Evolutionary conservation across 2,329 filamentous ascomycete genomes (phyloP).

Genomic region (Aureobasidium melanogenum): DNA sequence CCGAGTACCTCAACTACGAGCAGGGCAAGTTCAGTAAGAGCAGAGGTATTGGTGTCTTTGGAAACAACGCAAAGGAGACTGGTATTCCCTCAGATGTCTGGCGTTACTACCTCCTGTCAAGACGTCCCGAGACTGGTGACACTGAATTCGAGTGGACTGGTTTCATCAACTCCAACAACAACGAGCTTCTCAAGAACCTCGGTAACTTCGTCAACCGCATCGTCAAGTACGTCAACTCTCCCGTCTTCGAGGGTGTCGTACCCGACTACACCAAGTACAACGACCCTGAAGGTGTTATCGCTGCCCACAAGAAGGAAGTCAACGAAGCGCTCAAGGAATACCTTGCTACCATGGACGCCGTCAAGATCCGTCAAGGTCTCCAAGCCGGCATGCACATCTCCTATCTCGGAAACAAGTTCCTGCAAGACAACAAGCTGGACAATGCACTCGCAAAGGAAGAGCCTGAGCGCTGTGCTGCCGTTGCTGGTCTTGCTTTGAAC

Average conservation of each 20-base stretch:
- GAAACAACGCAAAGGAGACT: slow-evolving; percentile 79
- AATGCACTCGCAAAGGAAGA: slow-evolving; percentile 52
- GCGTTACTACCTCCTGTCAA: slow-evolving; percentile 82
- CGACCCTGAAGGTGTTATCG: slow-evolving; percentile 19
- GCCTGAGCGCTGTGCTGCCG: slow-evolving; percentile 50
- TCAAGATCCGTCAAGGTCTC: slow-evolving; percentile 61
- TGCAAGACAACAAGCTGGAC: slow-evolving; percentile 54
- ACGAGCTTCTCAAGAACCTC: slow-evolving; percentile 69
- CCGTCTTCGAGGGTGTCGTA: slow-evolving; percentile 58
- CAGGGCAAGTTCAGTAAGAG: slow-evolving; percentile 90
- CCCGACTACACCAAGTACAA: slow-evolving; percentile 46
- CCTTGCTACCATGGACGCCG: slow-evolving; percentile 57
- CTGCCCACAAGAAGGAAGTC: slow-evolving; percentile 48
- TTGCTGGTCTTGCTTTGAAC: slow-evolving; percentile 73
- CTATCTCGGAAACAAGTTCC: slow-evolving; percentile 48
- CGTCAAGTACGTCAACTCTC: slow-evolving; percentile 63
- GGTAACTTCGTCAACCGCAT: slow-evolving; percentile 52
- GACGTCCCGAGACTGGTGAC: slow-evolving; percentile 76
- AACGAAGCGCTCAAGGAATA: slow-evolving; percentile 61
- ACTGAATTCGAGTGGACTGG: slow-evolving; percentile 84
- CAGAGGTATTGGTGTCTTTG: slow-evolving; percentile 81
- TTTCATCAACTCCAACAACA: slow-evolving; percentile 81
- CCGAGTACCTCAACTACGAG: slow-evolving; percentile 84
- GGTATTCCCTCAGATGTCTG: slow-evolving; percentile 81
- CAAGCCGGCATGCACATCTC: slow-evolving; percentile 59